Conservation (phyloP, 768 basidiomycete species). For the Pleurotus tuoliensis region DNA sequence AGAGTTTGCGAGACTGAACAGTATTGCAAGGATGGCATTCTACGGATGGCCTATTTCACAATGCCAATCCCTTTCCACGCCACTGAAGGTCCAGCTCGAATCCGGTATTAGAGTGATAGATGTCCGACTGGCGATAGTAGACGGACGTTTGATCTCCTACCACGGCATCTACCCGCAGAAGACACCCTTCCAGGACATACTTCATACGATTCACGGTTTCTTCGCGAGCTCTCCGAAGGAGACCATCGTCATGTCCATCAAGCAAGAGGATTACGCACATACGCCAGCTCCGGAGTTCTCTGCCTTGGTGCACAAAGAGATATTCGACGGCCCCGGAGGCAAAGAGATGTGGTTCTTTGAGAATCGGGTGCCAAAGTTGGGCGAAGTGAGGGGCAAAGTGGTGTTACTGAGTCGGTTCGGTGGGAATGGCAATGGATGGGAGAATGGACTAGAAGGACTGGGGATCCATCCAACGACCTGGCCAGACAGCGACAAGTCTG, state of each 20-base stretch:
- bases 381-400: slow-evolving; percentile 82
- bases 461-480: slow-evolving; percentile 87
- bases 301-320: slow-evolving; percentile 58
- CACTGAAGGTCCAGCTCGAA: slow-evolving; percentile 64
- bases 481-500: slow-evolving; percentile 73
- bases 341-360: slow-evolving; percentile 76
- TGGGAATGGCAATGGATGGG: slow-evolving; percentile 64
- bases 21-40: slow-evolving; percentile 61
- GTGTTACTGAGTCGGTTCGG: slow-evolving; percentile 88
- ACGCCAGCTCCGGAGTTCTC: slow-evolving; percentile 55
- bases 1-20: too few species aligned
- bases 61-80: slow-evolving; percentile 67
- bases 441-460: slow-evolving; percentile 60
- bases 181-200: slow-evolving; percentile 62
- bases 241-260: slow-evolving; percentile 82
- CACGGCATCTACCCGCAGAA: slow-evolving; percentile 75
- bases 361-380: slow-evolving; percentile 74
- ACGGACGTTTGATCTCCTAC: slow-evolving; percentile 66
- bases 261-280: slow-evolving; percentile 71
- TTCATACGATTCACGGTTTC: slow-evolving; percentile 58
- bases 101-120: slow-evolving; percentile 82
- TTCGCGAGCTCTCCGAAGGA: slow-evolving; percentile 58
- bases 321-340: slow-evolving; percentile 50
- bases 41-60: slow-evolving; percentile 86
- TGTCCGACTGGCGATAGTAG: slow-evolving; percentile 68